phyloP scores from a whole-genome alignment of 306 rosid species.

The Ormosia emarginata region DNA sequence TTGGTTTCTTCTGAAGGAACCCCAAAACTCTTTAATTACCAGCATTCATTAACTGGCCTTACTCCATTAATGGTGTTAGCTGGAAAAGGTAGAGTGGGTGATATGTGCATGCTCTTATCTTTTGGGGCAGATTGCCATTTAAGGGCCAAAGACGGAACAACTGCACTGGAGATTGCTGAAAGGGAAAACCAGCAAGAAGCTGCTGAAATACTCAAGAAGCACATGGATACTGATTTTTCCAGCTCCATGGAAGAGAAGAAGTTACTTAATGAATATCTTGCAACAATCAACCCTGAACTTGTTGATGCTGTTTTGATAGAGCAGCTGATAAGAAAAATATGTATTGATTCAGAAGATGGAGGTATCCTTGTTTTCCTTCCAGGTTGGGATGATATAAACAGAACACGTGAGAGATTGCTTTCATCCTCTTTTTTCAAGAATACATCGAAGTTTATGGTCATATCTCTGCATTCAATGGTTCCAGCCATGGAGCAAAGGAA shows the following conservation, averaged over 20 bases:
- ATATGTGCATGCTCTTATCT: slow-evolving; percentile 80
- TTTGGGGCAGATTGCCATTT: slow-evolving; percentile 71
- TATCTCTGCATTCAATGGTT: slow-evolving; percentile 87
- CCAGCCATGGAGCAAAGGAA: slow-evolving; percentile 72
- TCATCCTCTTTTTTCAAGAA: slow-evolving; percentile 53
- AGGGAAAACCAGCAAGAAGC: slow-evolving; percentile 55
- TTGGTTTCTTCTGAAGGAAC: slow-evolving; percentile 63
- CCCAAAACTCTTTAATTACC: slow-evolving; percentile 57
- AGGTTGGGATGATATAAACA: slow-evolving; percentile 97
- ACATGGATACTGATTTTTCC: slow-evolving; percentile 44
- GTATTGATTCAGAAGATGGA: slow-evolving; percentile 74
- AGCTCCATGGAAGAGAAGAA: slow-evolving; percentile 42
- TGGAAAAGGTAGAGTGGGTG: slow-evolving; percentile 80
- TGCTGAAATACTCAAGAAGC: slow-evolving; percentile 55
- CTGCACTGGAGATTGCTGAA: slow-evolving; percentile 70
- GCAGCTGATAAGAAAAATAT: slow-evolving; percentile 69
- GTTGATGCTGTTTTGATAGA: slow-evolving; percentile 71
- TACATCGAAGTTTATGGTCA: slow-evolving; percentile 43
- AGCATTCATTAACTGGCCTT: slow-evolving; percentile 75
- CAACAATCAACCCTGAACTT: slow-evolving; percentile 54
- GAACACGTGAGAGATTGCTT: slow-evolving; percentile 57
- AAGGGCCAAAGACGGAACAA: slow-evolving; percentile 64
- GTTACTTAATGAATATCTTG: slow-evolving; percentile 59
- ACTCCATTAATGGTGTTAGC: slow-evolving; percentile 88
- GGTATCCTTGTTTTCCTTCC: slow-evolving; percentile 94